Percentiles rank a stretch among this genome's conserved stretches.
Evolutionary conservation across 192 early-diverging fungal genomes (phyloP).

Genomic region (Coemansia sp.): DNA sequence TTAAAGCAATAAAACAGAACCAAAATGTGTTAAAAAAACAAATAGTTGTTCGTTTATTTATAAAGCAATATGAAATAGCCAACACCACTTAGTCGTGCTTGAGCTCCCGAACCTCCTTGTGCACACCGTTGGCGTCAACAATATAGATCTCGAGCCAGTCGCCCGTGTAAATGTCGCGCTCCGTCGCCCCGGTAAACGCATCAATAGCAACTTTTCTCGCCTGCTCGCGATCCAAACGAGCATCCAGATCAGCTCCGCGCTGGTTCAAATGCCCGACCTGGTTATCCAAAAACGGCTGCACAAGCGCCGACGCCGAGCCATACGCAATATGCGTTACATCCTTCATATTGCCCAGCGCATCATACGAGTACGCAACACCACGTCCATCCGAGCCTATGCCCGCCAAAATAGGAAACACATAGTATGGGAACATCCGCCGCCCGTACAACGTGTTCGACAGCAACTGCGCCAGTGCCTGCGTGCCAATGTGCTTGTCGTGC

Average conservation of each 20-base stretch:
- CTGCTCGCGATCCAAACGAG: slow-evolving; percentile 24
- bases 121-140: slow-evolving; percentile 74
- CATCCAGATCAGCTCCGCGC: slow-evolving; percentile 20
- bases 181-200: slow-evolving; percentile 92
- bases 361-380: slow-evolving; percentile 89
- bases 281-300: slow-evolving; percentile 98
- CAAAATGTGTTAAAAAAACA: slow-evolving; percentile 1
- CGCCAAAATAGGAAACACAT: slow-evolving; percentile 83
- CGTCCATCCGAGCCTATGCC: slow-evolving; percentile 86
- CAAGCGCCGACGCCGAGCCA: slow-evolving; percentile 85
- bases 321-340: slow-evolving; percentile 67
- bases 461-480: slow-evolving; percentile 88
- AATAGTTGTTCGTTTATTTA: neutral
- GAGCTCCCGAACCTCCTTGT: slow-evolving; percentile 69
- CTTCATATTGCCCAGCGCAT: slow-evolving; percentile 89
- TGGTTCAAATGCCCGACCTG: slow-evolving; percentile 81
- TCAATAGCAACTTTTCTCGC: slow-evolving; percentile 85
- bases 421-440: slow-evolving; percentile 96
- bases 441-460: slow-evolving; percentile 87
- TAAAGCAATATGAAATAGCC: no score
- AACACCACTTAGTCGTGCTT: slow-evolving; percentile 78
- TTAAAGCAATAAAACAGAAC: neutral
- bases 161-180: slow-evolving; percentile 99
- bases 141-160: slow-evolving; percentile 92
- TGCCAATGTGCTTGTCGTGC: slow-evolving; percentile 86